These are phyloP conservation scores for Phylloporus rhodoxanthus DNA, from an alignment of 768 basidiomycete genomes.

Conservation along the genomic window DNA sequence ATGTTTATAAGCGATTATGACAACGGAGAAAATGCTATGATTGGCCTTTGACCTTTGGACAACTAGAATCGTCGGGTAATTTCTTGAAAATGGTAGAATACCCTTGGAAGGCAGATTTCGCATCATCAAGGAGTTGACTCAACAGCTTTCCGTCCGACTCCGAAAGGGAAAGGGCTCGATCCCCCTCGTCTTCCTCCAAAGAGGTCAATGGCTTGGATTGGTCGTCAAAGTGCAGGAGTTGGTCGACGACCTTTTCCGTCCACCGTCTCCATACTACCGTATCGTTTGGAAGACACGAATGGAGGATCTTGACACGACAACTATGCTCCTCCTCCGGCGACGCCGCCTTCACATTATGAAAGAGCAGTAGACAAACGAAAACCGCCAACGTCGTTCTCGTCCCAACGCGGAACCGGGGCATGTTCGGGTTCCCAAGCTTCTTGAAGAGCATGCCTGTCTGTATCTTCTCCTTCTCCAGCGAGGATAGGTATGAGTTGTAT, in stretches of 20 bases:
- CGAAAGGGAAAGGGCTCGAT: background rate
- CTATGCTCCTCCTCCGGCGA: background rate
- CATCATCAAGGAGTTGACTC: conserved; percentile 13
- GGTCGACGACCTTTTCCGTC: conserved; percentile 16
- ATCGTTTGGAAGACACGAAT: conserved; percentile 16
- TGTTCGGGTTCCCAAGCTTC: conserved; percentile 1
- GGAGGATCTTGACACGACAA: conserved; percentile 9
- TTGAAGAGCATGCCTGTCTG: conserved; percentile 14
- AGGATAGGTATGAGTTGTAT: conserved; percentile 23
- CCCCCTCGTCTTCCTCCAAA: background rate
- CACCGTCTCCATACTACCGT: conserved; percentile 22
- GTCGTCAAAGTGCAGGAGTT: conserved; percentile 7
- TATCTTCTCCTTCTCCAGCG: conserved; percentile 30
- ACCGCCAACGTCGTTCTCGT: conserved; percentile 23
- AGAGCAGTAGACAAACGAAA: conserved; percentile 24
- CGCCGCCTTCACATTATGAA: conserved; percentile 6
- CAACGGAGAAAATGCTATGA: background rate
- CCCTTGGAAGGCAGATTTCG: conserved; percentile 9
- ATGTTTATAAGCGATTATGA: background rate
- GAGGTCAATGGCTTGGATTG: background rate
- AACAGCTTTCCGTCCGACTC: conserved; percentile 2
- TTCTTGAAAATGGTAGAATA: background rate
- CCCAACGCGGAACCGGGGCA: background rate
- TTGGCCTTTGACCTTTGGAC: background rate
- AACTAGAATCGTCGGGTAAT: conserved; percentile 2